These are phyloP conservation scores for Monosporozyma siamensis DNA, from an alignment of 805 yeast genomes.

Conservation along the genomic window DNA sequence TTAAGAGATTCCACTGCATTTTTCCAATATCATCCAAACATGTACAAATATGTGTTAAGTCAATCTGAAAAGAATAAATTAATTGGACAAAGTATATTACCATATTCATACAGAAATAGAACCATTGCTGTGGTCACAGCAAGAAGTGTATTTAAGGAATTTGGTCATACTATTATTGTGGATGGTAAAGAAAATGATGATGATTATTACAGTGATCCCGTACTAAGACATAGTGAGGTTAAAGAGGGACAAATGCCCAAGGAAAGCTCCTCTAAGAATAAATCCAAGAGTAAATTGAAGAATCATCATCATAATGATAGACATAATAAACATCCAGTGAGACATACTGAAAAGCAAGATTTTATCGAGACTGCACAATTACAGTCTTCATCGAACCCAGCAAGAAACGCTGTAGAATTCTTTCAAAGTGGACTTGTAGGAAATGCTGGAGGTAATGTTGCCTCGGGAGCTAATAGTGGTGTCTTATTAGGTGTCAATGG, in stretches of 20 bases:
- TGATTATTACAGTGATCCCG: conserved; percentile 70
- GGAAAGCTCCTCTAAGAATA: conserved; percentile 6
- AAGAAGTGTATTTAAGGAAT: conserved; percentile 77
- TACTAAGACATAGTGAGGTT: conserved; percentile 42
- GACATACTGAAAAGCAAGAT: conserved; percentile 1
- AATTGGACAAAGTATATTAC: conserved; percentile 71
- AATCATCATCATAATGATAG: not conserved
- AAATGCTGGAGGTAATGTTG: conserved; percentile 28
- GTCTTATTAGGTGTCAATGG: conserved; percentile 28
- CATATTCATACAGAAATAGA: conserved; percentile 85
- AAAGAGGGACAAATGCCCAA: conserved; percentile 45
- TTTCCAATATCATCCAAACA: conserved; percentile 73
- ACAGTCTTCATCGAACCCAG: conserved; percentile 20
- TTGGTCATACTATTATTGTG: conserved; percentile 75
- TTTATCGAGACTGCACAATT: not conserved
- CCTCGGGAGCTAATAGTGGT: conserved; percentile 18
- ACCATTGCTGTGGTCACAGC: conserved; percentile 88
- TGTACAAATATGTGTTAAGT: conserved; percentile 63
- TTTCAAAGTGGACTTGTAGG: conserved; percentile 28
- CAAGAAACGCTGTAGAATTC: conserved; percentile 32
- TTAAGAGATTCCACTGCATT: conserved; percentile 84
- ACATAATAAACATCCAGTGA: not conserved
- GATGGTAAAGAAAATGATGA: conserved; percentile 76
- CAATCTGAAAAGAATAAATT: conserved; percentile 77
- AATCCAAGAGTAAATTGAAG: not conserved